Percentiles rank a stretch among this genome's conserved stretches.
Evolutionary conservation across 257 asterid species (phyloP).

Genomic region (Penstemon eatonii): DNA sequence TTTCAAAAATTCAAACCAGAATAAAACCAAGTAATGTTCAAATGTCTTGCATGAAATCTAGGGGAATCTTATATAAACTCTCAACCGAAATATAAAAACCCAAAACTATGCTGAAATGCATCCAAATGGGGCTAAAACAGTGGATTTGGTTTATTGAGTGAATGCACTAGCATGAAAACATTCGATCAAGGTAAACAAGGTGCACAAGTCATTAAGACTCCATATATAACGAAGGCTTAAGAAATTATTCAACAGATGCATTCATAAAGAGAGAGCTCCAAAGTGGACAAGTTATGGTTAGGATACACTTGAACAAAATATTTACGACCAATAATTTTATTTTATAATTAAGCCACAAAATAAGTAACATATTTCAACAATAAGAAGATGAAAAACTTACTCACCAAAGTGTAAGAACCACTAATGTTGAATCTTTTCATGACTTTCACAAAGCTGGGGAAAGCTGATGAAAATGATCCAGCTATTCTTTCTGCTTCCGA

Average conservation of each 20-base stretch:
- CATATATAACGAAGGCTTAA: not conserved
- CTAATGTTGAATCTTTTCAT: conserved; percentile 90
- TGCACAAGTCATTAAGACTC: conserved; percentile 1
- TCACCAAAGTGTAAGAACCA: conserved; percentile 91
- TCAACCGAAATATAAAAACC: no score
- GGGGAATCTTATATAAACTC: no score
- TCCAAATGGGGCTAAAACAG: no score
- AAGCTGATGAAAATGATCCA: conserved; percentile 63
- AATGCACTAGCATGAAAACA: conserved; percentile 2
- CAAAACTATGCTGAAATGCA: no score
- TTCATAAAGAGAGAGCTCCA: conserved; percentile 1
- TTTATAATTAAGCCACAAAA: not conserved
- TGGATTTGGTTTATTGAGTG: not conserved
- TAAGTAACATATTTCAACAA: conserved; percentile 1
- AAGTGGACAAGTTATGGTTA: not conserved
- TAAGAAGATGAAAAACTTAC: conserved; percentile 26
- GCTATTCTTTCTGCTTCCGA: conserved; percentile 79
- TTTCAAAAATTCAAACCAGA: no score
- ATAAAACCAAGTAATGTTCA: no score
- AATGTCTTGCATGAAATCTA: no score
- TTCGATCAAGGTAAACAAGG: conserved; percentile 10
- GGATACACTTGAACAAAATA: conserved; percentile 5
- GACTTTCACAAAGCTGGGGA: conserved; percentile 71
- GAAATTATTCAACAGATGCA: not conserved
- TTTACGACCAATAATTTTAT: conserved; percentile 2